These are phyloP conservation scores for Triticum turgidum DNA, from an alignment of 176 grass and related monocot species.

Conservation along the genomic window DNA sequence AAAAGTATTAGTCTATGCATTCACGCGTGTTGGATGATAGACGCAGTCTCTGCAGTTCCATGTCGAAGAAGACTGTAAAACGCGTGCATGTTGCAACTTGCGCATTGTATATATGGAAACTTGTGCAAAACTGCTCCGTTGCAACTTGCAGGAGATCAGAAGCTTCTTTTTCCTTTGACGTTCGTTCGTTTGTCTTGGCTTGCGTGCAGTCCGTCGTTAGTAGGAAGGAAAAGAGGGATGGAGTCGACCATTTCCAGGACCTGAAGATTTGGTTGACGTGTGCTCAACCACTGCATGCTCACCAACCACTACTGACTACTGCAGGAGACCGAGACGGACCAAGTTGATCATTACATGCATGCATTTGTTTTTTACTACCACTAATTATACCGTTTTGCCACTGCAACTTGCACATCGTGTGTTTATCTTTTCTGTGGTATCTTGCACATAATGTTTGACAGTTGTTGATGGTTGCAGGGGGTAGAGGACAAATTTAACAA, in stretches of 20 bases:
- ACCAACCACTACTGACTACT: neutral
- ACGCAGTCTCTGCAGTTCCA: neutral
- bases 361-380: neutral
- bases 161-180: neutral
- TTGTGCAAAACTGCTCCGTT: neutral
- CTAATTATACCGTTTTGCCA: too few relatives aligned
- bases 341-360: neutral
- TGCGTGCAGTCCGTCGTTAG: neutral
- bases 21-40: neutral
- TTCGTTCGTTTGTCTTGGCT: neutral
- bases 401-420: too few relatives aligned
- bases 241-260: neutral
- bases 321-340: neutral
- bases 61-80: neutral
- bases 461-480: too few relatives aligned
- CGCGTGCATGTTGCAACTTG: slow-evolving; percentile 19
- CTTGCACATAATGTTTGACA: too few relatives aligned
- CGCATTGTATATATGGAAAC: neutral
- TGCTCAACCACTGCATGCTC: slow-evolving; percentile 24
- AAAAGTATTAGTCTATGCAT: too few relatives aligned
- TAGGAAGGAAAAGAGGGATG: neutral
- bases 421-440: too few relatives aligned
- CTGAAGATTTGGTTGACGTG: slow-evolving; percentile 14
- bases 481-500: too few relatives aligned
- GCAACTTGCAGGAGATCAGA: neutral